Evolutionary conservation across 1,284 basidiomycete genomes (phyloP).

Genomic region (Cutaneotrichosporon spelunceum): DNA sequence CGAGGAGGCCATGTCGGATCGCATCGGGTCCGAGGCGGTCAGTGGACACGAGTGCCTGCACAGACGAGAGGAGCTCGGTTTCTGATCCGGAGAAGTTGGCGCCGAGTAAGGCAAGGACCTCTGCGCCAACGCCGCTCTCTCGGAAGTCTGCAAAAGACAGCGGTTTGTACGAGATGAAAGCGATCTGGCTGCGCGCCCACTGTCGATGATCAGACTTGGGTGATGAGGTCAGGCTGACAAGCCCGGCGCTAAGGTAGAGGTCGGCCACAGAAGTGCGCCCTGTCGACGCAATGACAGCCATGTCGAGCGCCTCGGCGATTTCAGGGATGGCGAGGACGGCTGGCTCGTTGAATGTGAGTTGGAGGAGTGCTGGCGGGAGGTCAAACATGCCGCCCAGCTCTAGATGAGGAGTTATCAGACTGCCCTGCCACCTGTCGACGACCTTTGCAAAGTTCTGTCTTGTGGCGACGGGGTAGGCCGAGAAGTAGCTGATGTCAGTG

Average conservation of each 20-base stretch:
- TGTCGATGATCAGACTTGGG: conserved; percentile 14
- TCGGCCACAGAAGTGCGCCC: conserved; percentile 21
- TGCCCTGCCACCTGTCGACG: conserved; percentile 66
- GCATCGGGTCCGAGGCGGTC: conserved; percentile 30
- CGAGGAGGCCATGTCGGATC: conserved; percentile 36
- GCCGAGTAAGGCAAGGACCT: conserved; percentile 31
- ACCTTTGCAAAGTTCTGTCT: conserved; percentile 61
- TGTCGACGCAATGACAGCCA: conserved; percentile 19
- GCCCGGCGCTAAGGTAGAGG: conserved; percentile 30
- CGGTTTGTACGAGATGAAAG: conserved; percentile 18
- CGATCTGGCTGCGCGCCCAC: conserved; percentile 36
- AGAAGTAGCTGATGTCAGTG: conserved; percentile 40
- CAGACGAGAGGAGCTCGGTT: conserved; percentile 24
- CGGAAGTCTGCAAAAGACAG: conserved; percentile 37
- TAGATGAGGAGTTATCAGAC: conserved; percentile 28
- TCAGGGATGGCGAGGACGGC: conserved; percentile 58
- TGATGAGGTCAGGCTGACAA: conserved; percentile 32
- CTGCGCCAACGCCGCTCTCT: conserved; percentile 30
- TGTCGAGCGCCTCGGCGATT: conserved; percentile 50
- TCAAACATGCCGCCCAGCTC: conserved; percentile 26
- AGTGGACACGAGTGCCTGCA: conserved; percentile 26
- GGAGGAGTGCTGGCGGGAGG: conserved; percentile 57
- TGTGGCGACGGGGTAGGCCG: conserved; percentile 40
- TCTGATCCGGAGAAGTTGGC: conserved; percentile 11
- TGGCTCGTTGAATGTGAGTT: conserved; percentile 67